Evolutionary conservation across 345 rosid genomes (phyloP), one percentile per base, ranked within the genome.

Genomic region (Heritiera littoralis): DNA sequence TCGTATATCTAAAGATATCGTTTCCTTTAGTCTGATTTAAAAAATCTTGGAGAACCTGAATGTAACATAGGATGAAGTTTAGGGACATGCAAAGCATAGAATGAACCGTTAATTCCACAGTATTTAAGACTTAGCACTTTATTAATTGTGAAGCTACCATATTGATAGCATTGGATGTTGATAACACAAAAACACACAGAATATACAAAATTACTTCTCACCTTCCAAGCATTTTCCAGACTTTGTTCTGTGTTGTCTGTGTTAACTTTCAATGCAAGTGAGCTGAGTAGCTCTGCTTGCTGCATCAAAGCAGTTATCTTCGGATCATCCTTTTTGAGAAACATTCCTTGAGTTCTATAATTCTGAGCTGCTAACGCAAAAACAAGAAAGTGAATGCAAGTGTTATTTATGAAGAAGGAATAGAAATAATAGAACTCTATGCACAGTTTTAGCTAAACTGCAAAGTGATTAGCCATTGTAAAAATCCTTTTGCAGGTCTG

Each of bases 161-260:
- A 41, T 5, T 15, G 40, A 65, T 41, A 61, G 66, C 60, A 78
- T 48, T 14, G 9, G 30, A 66, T 71, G 5, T 52, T 63, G n/a
- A 35, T 54, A 46, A 72, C 64, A 9, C 45, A 59, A 56, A 30
- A 72, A 51, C 10, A 74, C 38, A 79, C 61, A 75, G 69, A 59
- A 66, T 10, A 30, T 46, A n/a, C 14, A 12, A 80, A 43, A 40
- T 20, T n/a, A 55, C 55, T 60, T 68, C 83, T 84, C 71, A 91
- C 98, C 98, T 91, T 93, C 98, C 97, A 92, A 59, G 98, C 94
- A 91, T 86, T 89, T 84, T 95, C 98, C 77, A 92, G 89, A 89
- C 95, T 89, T 85, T 89, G 92, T n/a, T 93, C 97, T 63, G 94
- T 86, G 84, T 84, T 88, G 77, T 93, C 98, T 55, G 87, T 38